Base-by-base conservation (phyloP, 306 rosid genomes). In the Rubus parviflorus region DNA sequence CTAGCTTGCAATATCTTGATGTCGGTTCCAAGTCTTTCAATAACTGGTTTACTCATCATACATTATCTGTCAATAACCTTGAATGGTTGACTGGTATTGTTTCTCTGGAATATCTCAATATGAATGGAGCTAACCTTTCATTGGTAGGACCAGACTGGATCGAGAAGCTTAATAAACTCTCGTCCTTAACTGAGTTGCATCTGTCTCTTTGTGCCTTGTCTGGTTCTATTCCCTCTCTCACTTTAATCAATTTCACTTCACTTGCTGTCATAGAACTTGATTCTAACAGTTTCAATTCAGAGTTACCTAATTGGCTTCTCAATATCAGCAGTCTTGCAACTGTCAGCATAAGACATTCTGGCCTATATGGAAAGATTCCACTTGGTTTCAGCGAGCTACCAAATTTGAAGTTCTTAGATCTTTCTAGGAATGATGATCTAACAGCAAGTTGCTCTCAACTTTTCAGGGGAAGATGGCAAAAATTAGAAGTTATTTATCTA, bases 291-390 rank as follows among this genome's bases (percentile, higher is more conserved):
- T 53, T 86, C 40, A 42, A 68, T 5, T 88, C 86, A 35, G 78
- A 64, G 35, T 68, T 88, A 56, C 92, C 88, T 4, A 48, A 54
- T 68, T 86, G 92, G 88, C 77, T 86, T 70, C 65, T 65, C 20
- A 82, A 82, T 41, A 75, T 84, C 30, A 86, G 72, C 79, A 84
- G 80, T 81, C 62, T 88, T 48, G 58, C 43, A 16, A 17, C 53
- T n/a, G 49, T 84, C 52, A 77, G 73, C 72, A 63, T 86, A 25
- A 75, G 84, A 14, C 0, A 3, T 1, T 67, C 42, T 40, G 12
- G 35, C 60, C 38, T 88, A 49, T 66, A 77, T 78, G 92, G 87
- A 75, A 84, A 79, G 72, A 84, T 88, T 57, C 90, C 90, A 22
- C 92, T 86, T 14, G 84, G 83, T 13, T 81, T 86, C 0, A 3